A percentile compares a stretch with the other conserved stretches of the same genome.
These are phyloP conservation scores for Rhododendron mucronatum DNA, from an alignment of 148 eudicot genomes.

Conservation along the genomic window DNA sequence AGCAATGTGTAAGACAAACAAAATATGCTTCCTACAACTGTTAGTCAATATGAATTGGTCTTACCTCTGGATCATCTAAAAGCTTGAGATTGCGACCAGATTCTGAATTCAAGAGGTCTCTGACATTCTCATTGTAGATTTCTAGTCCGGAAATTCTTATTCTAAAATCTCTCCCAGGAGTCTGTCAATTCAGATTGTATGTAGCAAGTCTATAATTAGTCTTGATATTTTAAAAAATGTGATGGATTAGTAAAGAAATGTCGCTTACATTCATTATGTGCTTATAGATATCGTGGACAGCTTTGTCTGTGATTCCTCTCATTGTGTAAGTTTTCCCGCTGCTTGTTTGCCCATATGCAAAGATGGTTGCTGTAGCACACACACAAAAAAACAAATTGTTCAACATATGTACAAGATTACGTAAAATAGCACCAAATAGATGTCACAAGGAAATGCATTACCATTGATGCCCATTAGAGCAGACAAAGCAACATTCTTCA, in stretches of 20 bases:
- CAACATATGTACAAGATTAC: not conserved
- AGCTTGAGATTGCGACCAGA: slow-evolving; percentile 88
- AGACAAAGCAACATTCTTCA: slow-evolving; percentile 79
- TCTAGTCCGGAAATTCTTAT: slow-evolving; percentile 83
- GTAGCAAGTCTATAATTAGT: not conserved
- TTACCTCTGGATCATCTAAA: slow-evolving; percentile 92
- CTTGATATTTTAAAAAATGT: not conserved
- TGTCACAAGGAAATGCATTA: slow-evolving; percentile 17
- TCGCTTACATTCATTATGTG: slow-evolving; percentile 58
- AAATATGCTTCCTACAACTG: not conserved
- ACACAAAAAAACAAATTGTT: not conserved
- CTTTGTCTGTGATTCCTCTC: slow-evolving; percentile 93
- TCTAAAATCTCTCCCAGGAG: slow-evolving; percentile 78
- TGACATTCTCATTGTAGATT: slow-evolving; percentile 91
- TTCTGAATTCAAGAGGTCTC: slow-evolving; percentile 80
- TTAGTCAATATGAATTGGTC: not conserved
- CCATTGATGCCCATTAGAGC: slow-evolving; percentile 94
- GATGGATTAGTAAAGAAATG: not conserved
- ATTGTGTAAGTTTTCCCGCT: slow-evolving; percentile 96
- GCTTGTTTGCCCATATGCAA: slow-evolving; percentile 98
- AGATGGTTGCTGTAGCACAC: slow-evolving; percentile 68
- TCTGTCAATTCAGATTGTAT: slow-evolving; percentile 37
- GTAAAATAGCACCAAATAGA: not conserved
- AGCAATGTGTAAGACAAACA: not conserved
- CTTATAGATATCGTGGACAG: slow-evolving; percentile 61